Percentiles rank a stretch among this genome's conserved stretches.
These are phyloP conservation scores for Dujonia santamariae DNA, from an alignment of 1,139 yeast species.

Conservation along the genomic window DNA sequence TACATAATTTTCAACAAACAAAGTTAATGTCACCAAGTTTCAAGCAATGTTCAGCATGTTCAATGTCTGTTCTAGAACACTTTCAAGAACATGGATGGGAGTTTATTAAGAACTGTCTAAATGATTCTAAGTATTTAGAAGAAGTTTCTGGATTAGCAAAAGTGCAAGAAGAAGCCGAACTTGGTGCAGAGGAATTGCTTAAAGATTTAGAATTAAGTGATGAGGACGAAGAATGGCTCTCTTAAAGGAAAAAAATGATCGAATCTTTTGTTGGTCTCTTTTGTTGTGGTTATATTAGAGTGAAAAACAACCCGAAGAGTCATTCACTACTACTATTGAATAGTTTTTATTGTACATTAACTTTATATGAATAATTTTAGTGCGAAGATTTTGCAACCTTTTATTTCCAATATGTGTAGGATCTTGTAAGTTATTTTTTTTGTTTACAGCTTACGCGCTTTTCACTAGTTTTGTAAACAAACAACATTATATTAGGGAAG, in stretches of 20 bases:
- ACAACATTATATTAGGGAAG: no score
- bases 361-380: no score
- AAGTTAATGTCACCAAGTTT: constrained; percentile 72
- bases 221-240: constrained; percentile 28
- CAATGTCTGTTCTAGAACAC: constrained; percentile 49
- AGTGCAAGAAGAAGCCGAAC: constrained; percentile 73
- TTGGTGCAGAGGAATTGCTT: constrained; percentile 41
- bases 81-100: constrained; percentile 68
- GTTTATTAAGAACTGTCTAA: constrained; percentile 68
- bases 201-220: constrained; percentile 40
- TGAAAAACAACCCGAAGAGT: no score
- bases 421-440: no score
- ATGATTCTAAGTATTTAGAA: constrained; percentile 65
- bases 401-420: no score
- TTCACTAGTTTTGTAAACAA: no score
- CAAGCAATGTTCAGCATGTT: constrained; percentile 82
- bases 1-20: constrained; percentile 60
- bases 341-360: no score
- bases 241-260: constrained; percentile 7
- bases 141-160: constrained; percentile 71
- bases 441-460: no score
- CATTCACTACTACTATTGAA: no score
- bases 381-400: no score
- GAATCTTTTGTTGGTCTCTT: no score
- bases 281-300: no score